phyloP scores from a whole-genome alignment of 148 eudicot species.

The Dysphania ambrosioides region DNA sequence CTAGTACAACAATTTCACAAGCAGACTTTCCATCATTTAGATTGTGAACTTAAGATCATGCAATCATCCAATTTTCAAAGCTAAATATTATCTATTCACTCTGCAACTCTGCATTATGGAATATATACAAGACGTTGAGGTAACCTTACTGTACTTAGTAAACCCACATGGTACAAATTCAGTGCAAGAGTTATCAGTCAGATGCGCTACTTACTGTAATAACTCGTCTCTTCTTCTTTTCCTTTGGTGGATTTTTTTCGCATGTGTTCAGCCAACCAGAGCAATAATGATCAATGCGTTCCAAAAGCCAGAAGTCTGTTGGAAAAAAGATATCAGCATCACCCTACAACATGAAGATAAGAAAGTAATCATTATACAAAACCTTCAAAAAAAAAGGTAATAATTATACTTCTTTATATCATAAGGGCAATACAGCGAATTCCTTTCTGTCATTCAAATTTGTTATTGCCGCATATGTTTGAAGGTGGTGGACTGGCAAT shows the following conservation, averaged over 20 bases:
- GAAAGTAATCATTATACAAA: no score
- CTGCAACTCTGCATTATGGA: background rate
- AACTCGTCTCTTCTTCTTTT: slow-evolving; percentile 79
- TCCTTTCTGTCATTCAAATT: no score
- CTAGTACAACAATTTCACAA: background rate
- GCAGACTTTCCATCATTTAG: background rate
- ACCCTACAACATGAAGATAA: slow-evolving; percentile 53
- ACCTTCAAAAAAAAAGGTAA: no score
- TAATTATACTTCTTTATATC: background rate
- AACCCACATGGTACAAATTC: background rate
- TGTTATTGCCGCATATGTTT: no score
- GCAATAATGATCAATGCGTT: slow-evolving; percentile 79
- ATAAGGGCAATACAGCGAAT: no score
- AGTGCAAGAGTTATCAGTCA: background rate
- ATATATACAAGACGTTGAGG: background rate
- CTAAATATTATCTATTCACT: background rate
- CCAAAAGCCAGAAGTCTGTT: slow-evolving; percentile 91
- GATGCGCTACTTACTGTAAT: slow-evolving; percentile 47
- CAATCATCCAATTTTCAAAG: background rate
- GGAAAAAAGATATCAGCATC: slow-evolving; percentile 99
- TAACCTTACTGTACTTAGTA: background rate
- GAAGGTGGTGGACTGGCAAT: no score
- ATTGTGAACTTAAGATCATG: background rate
- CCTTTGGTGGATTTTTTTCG: slow-evolving; percentile 48
- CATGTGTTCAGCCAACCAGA: slow-evolving; percentile 65